phyloP scores from a whole-genome alignment of 352 stramenopile genomes.

The Pythium diclinum region DNA sequence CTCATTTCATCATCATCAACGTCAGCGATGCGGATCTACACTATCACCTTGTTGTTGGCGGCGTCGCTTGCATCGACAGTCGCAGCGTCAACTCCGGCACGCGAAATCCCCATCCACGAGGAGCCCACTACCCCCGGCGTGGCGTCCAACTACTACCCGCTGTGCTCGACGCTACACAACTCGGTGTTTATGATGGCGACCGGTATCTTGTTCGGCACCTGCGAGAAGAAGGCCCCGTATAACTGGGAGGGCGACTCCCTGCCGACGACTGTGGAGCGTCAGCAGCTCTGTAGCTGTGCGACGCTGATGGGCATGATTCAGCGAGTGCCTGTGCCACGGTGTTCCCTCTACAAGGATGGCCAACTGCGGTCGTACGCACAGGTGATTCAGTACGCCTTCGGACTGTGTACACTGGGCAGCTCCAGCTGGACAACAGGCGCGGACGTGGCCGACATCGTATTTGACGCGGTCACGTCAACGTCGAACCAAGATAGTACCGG shows the following conservation, averaged over 20 bases:
- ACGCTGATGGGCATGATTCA: not conserved
- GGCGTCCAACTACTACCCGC: constrained; percentile 8
- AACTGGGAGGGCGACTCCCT: not conserved
- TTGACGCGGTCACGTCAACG: too few relatives aligned
- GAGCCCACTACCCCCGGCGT: not conserved
- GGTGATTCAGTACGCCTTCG: not conserved
- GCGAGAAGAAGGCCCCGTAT: not conserved
- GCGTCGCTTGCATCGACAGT: too few relatives aligned
- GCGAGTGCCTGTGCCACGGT: not conserved
- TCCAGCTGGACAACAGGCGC: not conserved
- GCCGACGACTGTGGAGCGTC: not conserved
- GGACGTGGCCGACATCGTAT: not conserved
- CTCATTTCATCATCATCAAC: too few relatives aligned
- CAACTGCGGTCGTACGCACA: not conserved
- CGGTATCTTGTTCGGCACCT: constrained; percentile 1
- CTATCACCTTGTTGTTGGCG: too few relatives aligned
- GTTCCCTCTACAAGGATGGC: not conserved
- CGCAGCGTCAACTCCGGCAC: too few relatives aligned
- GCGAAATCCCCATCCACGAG: not conserved
- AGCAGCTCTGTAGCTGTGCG: constrained; percentile 13
- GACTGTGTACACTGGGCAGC: not conserved
- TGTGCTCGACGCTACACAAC: constrained; percentile 10
- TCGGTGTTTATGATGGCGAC: constrained; percentile 1
- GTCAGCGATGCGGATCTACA: too few relatives aligned
- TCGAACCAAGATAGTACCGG: too few relatives aligned